Evolutionary conservation across 768 basidiomycete species (phyloP), one percentile per base, ranked within the genome.

Genomic region (Phylloporus sp.): DNA sequence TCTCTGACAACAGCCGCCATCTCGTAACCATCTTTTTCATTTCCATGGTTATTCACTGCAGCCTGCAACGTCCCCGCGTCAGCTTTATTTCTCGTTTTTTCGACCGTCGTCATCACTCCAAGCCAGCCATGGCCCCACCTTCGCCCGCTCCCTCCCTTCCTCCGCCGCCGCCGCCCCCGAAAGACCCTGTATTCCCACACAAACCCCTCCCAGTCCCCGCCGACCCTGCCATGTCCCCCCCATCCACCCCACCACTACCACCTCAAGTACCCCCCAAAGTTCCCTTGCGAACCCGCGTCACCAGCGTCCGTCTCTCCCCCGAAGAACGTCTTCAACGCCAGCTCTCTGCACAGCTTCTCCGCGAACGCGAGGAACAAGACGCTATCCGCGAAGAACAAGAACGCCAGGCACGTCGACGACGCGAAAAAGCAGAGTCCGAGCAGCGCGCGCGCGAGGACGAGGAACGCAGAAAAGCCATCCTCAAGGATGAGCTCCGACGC

Each of bases 341-440:
- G n/a, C 44, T 49, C 36, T 65, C 57, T 18, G 9, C 38, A 26
- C 55, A 57, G 3, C 61, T 52, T 11, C 61, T 58, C 26, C 55
- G 38, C 9, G 50, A 68, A 36, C 52, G 46, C 21, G 77, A 79
- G 43, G 76, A 78, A 42, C 55, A 66, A 41, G 65, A 70, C 31
- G 73, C 73, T 5, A 24, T 69, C 27, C 61, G 58, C 46, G 73
- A 76, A 50, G 81, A 83, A 53, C 66, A 58, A 28, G 64, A 69
- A 49, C 62, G 70, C 41, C 74, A 75, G 51, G 66, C 66, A 1
- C 59, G 59, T 31, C 48, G n/a, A 2, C 22, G 14, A 5, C 58
- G 52, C 22, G 59, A 59, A 15, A 58, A 55, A 9, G 45, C 36
- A 44, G 58, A 61, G 21, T 38, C 49, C 3, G 52, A 58, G 21